Conservation (phyloP, 306 rosid genomes). For the Citrullus colocynthis region DNA sequence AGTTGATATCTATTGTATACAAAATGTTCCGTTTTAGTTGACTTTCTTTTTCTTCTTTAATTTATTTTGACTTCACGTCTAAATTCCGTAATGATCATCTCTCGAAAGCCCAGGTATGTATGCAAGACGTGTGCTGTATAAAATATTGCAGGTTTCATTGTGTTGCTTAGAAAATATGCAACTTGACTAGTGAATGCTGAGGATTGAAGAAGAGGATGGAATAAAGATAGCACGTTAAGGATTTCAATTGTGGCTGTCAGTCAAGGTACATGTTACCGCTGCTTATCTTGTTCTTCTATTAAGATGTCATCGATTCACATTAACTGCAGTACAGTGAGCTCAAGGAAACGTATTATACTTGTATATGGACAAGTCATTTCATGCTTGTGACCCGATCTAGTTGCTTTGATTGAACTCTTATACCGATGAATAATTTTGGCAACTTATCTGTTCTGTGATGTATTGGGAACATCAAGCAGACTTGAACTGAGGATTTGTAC, state of each 20-base stretch:
- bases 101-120: background rate
- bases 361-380: background rate
- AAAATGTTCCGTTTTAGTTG: background rate
- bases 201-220: background rate
- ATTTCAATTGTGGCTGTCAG: background rate
- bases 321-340: background rate
- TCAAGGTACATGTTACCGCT: background rate
- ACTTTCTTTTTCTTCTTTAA: background rate
- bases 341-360: background rate
- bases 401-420: background rate
- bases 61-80: background rate
- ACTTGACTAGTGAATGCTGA: background rate
- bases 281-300: background rate
- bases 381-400: background rate
- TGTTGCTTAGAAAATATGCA: background rate
- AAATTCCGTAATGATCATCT: background rate
- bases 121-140: background rate
- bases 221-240: background rate
- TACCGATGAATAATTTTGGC: background rate
- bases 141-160: background rate
- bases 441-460: background rate
- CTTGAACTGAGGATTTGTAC: background rate
- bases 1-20: conserved; percentile 17
- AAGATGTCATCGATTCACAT: background rate
- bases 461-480: background rate